Evolutionary conservation across 2,329 filamentous ascomycete genomes (phyloP).

Genomic region (Parasarocladium wereldwijsianum): DNA sequence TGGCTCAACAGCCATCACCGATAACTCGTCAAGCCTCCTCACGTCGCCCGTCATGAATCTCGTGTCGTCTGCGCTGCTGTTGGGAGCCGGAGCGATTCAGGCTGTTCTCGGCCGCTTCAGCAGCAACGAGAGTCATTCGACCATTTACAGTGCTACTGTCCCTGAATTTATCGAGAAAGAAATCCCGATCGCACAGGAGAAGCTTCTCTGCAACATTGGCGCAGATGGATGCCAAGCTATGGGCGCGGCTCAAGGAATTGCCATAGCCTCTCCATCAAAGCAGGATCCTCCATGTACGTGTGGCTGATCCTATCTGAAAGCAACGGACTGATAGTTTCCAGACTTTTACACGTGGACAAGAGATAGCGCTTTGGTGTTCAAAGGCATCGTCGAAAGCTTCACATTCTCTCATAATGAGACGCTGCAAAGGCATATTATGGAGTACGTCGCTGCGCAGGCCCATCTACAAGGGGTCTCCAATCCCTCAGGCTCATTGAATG

Average conservation of each 20-base stretch:
- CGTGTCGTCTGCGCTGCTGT: conserved; percentile 31
- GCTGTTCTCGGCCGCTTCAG: conserved; percentile 28
- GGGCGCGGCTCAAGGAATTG: conserved; percentile 33
- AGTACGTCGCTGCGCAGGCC: conserved; percentile 55
- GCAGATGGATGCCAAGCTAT: conserved; percentile 32
- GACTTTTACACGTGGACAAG: conserved; percentile 71
- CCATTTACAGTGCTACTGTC: conserved; percentile 30
- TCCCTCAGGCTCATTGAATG: conserved; percentile 44
- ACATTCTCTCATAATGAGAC: conserved; percentile 38
- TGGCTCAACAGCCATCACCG: not conserved
- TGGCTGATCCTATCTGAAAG: not conserved
- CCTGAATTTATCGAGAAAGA: conserved; percentile 38
- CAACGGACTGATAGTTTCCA: conserved; percentile 15
- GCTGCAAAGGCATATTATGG: conserved; percentile 46
- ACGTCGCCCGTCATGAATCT: conserved; percentile 32
- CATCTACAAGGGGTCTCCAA: conserved; percentile 52
- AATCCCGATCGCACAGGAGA: conserved; percentile 32
- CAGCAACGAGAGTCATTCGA: conserved; percentile 14
- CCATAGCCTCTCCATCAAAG: conserved; percentile 42
- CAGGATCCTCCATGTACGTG: conserved; percentile 39
- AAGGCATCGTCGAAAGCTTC: conserved; percentile 53
- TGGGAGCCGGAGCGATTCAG: conserved; percentile 37
- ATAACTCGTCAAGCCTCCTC: conserved; percentile 9
- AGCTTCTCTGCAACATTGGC: conserved; percentile 45
- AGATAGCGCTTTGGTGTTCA: conserved; percentile 58